phyloP scores from a whole-genome alignment of 163 green algal species.

The Scenedesmus sp. region DNA sequence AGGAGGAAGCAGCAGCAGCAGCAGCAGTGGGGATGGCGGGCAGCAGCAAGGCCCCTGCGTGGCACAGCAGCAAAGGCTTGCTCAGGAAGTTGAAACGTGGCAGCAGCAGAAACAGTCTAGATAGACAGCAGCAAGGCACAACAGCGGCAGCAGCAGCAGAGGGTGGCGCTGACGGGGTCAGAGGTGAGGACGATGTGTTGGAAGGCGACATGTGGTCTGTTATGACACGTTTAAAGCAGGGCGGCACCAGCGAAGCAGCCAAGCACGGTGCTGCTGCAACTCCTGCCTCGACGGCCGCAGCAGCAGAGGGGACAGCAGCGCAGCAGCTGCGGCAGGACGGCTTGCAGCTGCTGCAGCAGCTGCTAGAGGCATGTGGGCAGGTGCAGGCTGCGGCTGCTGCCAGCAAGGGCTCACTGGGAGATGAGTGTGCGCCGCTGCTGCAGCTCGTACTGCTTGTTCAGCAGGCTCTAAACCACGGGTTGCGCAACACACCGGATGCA shows the following conservation, averaged over 20 bases:
- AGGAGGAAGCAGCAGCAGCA: constrained; percentile 1
- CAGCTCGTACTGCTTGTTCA: constrained; percentile 3
- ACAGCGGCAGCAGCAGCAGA: neutral
- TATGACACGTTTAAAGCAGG: constrained; percentile 18
- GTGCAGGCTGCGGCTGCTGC: constrained; percentile 22
- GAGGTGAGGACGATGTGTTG: neutral
- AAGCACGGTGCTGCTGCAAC: neutral
- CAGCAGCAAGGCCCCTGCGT: neutral
- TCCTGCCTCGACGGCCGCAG: neutral
- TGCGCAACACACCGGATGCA: neutral
- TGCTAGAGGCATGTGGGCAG: neutral
- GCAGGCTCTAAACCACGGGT: constrained; percentile 31
- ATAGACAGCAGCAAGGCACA: neutral
- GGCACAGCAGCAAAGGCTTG: neutral
- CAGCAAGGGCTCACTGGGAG: constrained; percentile 18
- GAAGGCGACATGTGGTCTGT: constrained; percentile 51
- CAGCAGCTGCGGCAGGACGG: neutral
- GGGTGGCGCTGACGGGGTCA: neutral
- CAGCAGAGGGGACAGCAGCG: neutral
- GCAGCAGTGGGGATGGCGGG: neutral
- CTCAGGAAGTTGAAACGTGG: neutral
- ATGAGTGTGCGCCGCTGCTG: constrained; percentile 28
- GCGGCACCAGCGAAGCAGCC: neutral
- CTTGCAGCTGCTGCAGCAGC: constrained; percentile 9
- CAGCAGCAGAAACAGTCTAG: constrained; percentile 9